These are phyloP conservation scores for Mesotaenium endlicherianum DNA, from an alignment of 139 green algal genomes.

Conservation along the genomic window DNA sequence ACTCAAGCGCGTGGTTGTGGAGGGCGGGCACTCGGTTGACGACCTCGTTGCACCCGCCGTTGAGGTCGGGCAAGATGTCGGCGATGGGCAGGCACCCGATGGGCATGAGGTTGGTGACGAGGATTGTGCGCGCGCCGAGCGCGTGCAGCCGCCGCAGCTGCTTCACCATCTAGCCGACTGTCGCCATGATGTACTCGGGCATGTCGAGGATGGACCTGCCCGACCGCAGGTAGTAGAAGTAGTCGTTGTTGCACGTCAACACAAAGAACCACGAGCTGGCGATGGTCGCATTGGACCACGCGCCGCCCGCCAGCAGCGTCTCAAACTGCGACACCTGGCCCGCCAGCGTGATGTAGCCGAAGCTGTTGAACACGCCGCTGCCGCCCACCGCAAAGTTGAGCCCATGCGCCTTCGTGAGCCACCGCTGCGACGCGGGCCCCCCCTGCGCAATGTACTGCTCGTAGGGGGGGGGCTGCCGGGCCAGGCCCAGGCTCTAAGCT, in stretches of 20 bases:
- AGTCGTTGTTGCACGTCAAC: background rate
- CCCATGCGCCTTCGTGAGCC: too few relatives aligned
- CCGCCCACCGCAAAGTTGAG: background rate
- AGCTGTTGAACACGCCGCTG: background rate
- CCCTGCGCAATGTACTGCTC: too few relatives aligned
- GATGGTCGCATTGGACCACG: background rate
- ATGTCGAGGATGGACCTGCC: background rate
- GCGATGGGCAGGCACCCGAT: background rate
- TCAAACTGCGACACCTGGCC: background rate
- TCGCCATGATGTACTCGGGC: background rate
- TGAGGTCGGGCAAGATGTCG: too few relatives aligned
- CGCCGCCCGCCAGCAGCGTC: background rate
- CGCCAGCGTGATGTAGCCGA: background rate
- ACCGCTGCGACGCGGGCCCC: too few relatives aligned
- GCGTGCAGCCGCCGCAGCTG: background rate
- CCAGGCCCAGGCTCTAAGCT: too few relatives aligned
- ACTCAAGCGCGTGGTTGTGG: too few relatives aligned
- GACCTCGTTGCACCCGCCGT: too few relatives aligned
- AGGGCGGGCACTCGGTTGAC: too few relatives aligned
- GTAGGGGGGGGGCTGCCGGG: too few relatives aligned
- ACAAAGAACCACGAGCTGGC: background rate
- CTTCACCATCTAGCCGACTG: too few relatives aligned
- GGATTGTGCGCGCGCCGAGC: background rate
- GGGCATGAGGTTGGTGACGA: background rate
- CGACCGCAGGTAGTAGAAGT: background rate